Base-by-base conservation (phyloP, 305 asterid genomes). In the Andrographis paniculata region DNA sequence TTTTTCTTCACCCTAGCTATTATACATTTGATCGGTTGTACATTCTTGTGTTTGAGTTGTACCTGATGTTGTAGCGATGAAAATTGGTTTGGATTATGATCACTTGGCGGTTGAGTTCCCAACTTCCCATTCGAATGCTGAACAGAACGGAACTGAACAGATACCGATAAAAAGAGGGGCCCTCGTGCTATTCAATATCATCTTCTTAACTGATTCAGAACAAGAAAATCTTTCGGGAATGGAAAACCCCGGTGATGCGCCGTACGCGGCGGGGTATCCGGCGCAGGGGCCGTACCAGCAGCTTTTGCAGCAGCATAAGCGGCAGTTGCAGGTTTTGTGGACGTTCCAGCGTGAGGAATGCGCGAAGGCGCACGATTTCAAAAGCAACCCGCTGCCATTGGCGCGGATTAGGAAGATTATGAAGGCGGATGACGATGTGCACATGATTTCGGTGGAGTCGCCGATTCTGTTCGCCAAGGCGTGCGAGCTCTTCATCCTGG, bases 351-450 rank as follows among this genome's bases (percentile, higher is more conserved):
- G 83, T 33, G 74, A 68, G 48, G 95, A 82, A 42, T 81, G 81
- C 63, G 87, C 79, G 37, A 76, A 72, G 52, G 85, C 71, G 65
- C 76, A 74, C 62, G 92, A 82, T 70, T 85, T 85, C 69, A 85
- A 79, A 54, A 85, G 82, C 74, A 94, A 85, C 48, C 85, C 79
- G 53, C 78, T 85, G 10, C 95, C 95, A 5, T 58, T 85, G 42
- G 94, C 95, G 41, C 74, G 95, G 47, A 87, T 87, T 68, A 87
- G 84, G 79, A 87, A 87, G 68, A 73, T 73, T 69, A 87, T 87
- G 97, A 87, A 81, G 60, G 92, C 97, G 14, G 97, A 87, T 40
- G 97, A 87, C 48, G 97, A 87, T 49, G 97, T 87, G 48, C 92
- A 95, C 11, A 87, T 87, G 97, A 84, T 87, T 44, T 87, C 97